These are phyloP conservation scores for Plasmodium adleri DNA, from an alignment of 169 alveolate genomes.

Conservation along the genomic window DNA sequence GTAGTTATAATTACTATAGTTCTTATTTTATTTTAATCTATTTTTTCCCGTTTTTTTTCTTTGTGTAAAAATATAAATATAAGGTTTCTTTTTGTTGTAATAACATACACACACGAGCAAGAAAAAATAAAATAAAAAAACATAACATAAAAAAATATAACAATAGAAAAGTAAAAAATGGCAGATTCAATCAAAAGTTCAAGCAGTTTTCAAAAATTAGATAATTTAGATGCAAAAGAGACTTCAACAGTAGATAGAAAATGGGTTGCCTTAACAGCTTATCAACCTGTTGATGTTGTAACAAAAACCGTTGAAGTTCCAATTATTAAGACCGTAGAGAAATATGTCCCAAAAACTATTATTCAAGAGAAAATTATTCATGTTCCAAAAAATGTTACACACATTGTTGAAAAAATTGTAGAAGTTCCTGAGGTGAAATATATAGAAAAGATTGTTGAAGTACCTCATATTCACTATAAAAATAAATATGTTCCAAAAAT, in stretches of 20 bases:
- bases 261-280: slow-evolving; percentile 91
- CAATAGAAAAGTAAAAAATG: slow-evolving; percentile 68
- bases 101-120: too few species aligned
- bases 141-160: slow-evolving; percentile 77
- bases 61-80: too few species aligned
- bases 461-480: slow-evolving; percentile 89
- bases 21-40: slow-evolving; percentile 18
- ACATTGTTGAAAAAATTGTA: slow-evolving; percentile 90
- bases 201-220: slow-evolving; percentile 74
- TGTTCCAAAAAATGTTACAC: slow-evolving; percentile 90
- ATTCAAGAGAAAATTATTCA: slow-evolving; percentile 89
- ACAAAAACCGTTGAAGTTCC: slow-evolving; percentile 88
- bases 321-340: slow-evolving; percentile 86
- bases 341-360: slow-evolving; percentile 86
- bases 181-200: slow-evolving; percentile 76
- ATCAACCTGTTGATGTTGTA: slow-evolving; percentile 91
- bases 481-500: slow-evolving; percentile 89
- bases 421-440: slow-evolving; percentile 91
- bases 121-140: too few species aligned
- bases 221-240: slow-evolving; percentile 81
- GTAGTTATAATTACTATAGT: slow-evolving; percentile 1
- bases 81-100: too few species aligned
- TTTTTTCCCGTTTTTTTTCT: not conserved
- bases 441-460: slow-evolving; percentile 90
- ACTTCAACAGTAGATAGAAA: slow-evolving; percentile 72